Percentiles rank a stretch among this genome's conserved stretches.
These are phyloP conservation scores for Blastomyces silverae DNA, from an alignment of 2,329 filamentous ascomycete genomes.

Conservation along the genomic window DNA sequence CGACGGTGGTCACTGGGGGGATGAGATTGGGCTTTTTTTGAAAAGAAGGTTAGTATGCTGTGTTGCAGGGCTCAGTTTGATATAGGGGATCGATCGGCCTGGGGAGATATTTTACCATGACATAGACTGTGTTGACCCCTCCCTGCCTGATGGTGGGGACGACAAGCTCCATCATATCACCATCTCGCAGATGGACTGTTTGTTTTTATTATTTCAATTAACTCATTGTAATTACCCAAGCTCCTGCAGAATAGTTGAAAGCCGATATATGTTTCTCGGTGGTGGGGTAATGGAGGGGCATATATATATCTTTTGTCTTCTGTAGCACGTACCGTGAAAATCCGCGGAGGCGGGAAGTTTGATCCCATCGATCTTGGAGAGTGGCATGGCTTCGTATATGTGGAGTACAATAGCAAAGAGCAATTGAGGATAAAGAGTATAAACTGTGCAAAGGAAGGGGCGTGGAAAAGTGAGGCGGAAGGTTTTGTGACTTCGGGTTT, in stretches of 20 bases:
- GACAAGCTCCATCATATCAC: constrained; percentile 54
- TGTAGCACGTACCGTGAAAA: constrained; percentile 47
- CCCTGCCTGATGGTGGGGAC: constrained; percentile 52
- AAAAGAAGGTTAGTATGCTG: constrained; percentile 20
- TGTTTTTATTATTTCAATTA: background rate
- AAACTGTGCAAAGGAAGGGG: background rate
- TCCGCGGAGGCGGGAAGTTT: constrained; percentile 59
- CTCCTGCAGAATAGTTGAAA: background rate
- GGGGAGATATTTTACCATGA: constrained; percentile 40
- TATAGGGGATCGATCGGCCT: background rate
- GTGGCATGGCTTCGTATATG: constrained; percentile 25
- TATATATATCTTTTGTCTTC: constrained; percentile 5
- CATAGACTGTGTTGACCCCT: constrained; percentile 58
- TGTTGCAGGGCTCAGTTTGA: background rate
- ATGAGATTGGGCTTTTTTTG: constrained; percentile 59
- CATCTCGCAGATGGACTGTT: constrained; percentile 61
- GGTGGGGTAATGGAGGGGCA: constrained; percentile 21
- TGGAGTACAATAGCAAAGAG: background rate
- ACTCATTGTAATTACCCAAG: background rate
- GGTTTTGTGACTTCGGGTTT: background rate
- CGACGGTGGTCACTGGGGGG: constrained; percentile 56
- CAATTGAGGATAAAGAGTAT: background rate
- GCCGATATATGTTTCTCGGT: background rate
- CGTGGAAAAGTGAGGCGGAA: background rate
- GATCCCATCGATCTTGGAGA: constrained; percentile 32